Evolutionary conservation across 2,329 filamentous ascomycete species (phyloP), one percentile per base, ranked within the genome.

Genomic region (Neoarthrinium moseri): DNA sequence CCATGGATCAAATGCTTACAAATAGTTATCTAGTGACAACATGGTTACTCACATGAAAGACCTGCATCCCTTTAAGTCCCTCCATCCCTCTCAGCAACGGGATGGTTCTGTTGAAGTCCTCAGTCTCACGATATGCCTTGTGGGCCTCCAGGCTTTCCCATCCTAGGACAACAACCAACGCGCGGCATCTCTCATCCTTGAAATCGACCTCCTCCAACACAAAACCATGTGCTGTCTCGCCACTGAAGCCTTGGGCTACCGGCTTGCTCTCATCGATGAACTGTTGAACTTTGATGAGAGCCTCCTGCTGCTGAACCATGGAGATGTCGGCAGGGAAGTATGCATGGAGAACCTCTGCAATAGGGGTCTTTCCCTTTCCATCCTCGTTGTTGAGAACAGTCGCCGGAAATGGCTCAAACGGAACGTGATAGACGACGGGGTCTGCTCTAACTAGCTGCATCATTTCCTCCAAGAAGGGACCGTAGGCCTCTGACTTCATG

Each of bases 91-190:
- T 17, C 13, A 61, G 11, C 33, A 43, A 11, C 8, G 52, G 45
- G 7, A 57, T 20, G 4, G 42, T 24, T 39, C 44, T 33, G 5
- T 13, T 21, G 26, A 56, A 59, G 8, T 41, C 48, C 26, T 51
- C 51, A 8, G 48, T 45, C 20, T 49, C 46, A n/a, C 52, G 41
- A 17, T 49, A 51, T 30, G 46, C 36, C 37, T 23, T 20, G 26
- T 55, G 48, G 13, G 48, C 49, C 32, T 55, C 56, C 3, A 53
- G 15, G 23, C 48, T 53, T 0, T 48, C 45, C 58, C 59, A 62
- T 1, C 57, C 57, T 7, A 57, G 21, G 1, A 37, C 47, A n/a
- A 50, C 30, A 5, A 56, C 37, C 13, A 60, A 46, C 4, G 40
- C 46, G 4, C 55, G 49, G 32, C 45, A 40, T 30, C 20, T 47